Percentiles rank a stretch among this genome's conserved stretches.
Conservation (phyloP, 2,329 filamentous ascomycete species). For the Pestalotiopsis sp. region DNA sequence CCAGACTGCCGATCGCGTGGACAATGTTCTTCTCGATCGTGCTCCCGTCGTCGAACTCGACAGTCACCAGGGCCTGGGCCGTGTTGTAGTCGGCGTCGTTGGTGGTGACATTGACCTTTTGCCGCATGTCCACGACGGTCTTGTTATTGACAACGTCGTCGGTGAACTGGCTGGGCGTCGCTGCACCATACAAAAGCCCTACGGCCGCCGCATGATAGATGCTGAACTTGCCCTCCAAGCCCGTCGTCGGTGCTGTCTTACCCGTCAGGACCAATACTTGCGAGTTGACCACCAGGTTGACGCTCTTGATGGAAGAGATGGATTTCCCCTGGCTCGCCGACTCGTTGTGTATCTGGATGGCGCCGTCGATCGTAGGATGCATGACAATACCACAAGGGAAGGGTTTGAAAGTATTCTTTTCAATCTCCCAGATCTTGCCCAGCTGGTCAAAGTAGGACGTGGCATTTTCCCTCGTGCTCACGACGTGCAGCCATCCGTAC, state of each 20-base stretch:
- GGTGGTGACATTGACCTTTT: conserved; percentile 45
- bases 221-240: conserved; percentile 57
- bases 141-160: conserved; percentile 46
- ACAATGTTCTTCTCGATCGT: conserved; percentile 46
- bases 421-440: conserved; percentile 48
- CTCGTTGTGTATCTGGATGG: conserved; percentile 47
- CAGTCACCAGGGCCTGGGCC: conserved; percentile 38
- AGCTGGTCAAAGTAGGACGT: conserved; percentile 40
- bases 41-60: conserved; percentile 39
- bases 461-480: conserved; percentile 42
- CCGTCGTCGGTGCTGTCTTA: conserved; percentile 50
- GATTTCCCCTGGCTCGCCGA: conserved; percentile 32
- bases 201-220: conserved; percentile 57
- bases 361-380: conserved; percentile 57
- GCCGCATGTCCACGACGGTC: conserved; percentile 43
- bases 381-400: conserved; percentile 61
- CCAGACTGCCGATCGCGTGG: conserved; percentile 53
- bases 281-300: conserved; percentile 50
- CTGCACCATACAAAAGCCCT: conserved; percentile 52
- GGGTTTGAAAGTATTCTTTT: conserved; percentile 58
- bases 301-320: conserved; percentile 36
- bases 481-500: conserved; percentile 56
- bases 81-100: conserved; percentile 39
- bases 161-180: conserved; percentile 52
- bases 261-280: conserved; percentile 56